These are phyloP conservation scores for Phaeosphaeriaceae sp. DNA, from an alignment of 2,329 filamentous ascomycete genomes.

Conservation along the genomic window DNA sequence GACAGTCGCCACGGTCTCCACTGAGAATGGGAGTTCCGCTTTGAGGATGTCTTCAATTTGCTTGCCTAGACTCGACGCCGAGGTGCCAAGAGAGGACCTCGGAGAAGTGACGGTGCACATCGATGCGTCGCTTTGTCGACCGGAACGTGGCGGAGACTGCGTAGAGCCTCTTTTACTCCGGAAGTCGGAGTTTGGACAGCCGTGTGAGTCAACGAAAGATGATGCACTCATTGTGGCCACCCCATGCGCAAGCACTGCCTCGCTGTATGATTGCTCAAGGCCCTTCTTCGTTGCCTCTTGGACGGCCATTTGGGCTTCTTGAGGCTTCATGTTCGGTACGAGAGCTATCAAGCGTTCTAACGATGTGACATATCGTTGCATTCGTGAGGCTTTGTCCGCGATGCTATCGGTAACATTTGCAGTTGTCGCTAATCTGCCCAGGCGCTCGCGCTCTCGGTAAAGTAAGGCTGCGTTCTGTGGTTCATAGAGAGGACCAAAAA, in stretches of 20 bases:
- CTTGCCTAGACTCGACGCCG: conserved; percentile 26
- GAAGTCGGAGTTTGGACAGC: conserved; percentile 3
- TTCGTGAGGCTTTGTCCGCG: conserved; percentile 34
- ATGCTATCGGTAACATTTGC: conserved; percentile 20
- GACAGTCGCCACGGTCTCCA: conserved; percentile 31
- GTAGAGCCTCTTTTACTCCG: conserved; percentile 11
- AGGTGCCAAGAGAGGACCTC: conserved; percentile 12
- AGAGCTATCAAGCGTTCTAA: conserved; percentile 40
- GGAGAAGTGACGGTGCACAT: background rate
- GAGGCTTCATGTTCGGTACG: conserved; percentile 26
- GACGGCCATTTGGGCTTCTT: conserved; percentile 27
- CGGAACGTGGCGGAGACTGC: conserved; percentile 7
- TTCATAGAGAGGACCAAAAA: conserved; percentile 40
- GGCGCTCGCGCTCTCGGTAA: conserved; percentile 37
- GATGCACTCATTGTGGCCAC: background rate
- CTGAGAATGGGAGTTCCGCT: conserved; percentile 28
- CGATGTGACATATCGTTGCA: conserved; percentile 37
- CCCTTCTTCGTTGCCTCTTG: conserved; percentile 29
- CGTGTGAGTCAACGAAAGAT: conserved; percentile 6
- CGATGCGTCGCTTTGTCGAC: conserved; percentile 14
- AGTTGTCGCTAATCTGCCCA: conserved; percentile 30
- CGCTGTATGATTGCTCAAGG: conserved; percentile 28
- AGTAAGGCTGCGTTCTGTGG: conserved; percentile 27
- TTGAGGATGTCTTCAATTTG: conserved; percentile 38
- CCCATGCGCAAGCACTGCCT: conserved; percentile 18